Conservation (phyloP, 768 basidiomycete species). For the Filobasidium floriforme region DNA sequence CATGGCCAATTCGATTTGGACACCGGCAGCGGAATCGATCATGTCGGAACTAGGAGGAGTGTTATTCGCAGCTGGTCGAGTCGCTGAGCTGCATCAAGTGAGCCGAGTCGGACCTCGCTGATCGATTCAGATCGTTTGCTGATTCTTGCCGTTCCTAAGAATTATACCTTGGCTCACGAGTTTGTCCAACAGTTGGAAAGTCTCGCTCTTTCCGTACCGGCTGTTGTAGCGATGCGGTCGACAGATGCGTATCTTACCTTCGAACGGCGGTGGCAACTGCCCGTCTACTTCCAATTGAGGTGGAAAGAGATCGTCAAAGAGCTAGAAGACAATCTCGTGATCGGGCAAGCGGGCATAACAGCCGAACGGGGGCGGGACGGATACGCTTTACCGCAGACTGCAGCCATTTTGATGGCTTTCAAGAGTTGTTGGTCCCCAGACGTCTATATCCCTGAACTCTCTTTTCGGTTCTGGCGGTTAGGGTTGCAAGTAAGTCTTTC, state of each 20-base stretch:
- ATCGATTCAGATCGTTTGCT: neutral
- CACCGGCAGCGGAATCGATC: slow-evolving; percentile 68
- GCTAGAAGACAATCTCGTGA: slow-evolving; percentile 61
- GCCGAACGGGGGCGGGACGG: slow-evolving; percentile 19
- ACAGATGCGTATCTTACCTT: slow-evolving; percentile 67
- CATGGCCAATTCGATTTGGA: slow-evolving; percentile 81
- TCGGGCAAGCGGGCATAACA: slow-evolving; percentile 6
- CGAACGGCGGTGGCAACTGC: slow-evolving; percentile 84
- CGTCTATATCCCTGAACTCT: slow-evolving; percentile 73
- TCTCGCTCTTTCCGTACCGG: slow-evolving; percentile 65
- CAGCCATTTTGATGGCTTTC: slow-evolving; percentile 64
- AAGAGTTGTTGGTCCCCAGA: slow-evolving; percentile 77
- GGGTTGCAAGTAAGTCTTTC: slow-evolving; percentile 64
- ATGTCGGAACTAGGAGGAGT: slow-evolving; percentile 73
- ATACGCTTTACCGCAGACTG: slow-evolving; percentile 53
- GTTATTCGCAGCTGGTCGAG: slow-evolving; percentile 85
- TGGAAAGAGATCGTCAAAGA: slow-evolving; percentile 85
- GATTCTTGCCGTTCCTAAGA: slow-evolving; percentile 48
- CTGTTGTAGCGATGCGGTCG: slow-evolving; percentile 63
- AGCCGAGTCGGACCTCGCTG: slow-evolving; percentile 24
- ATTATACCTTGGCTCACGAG: slow-evolving; percentile 72
- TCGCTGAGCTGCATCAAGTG: slow-evolving; percentile 82
- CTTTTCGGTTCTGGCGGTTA: slow-evolving; percentile 80
- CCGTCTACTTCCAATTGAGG: slow-evolving; percentile 90
- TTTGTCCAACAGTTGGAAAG: slow-evolving; percentile 77